These are phyloP conservation scores for Daldinia vernicosa DNA, from an alignment of 495 filamentous ascomycete species.

Conservation along the genomic window DNA sequence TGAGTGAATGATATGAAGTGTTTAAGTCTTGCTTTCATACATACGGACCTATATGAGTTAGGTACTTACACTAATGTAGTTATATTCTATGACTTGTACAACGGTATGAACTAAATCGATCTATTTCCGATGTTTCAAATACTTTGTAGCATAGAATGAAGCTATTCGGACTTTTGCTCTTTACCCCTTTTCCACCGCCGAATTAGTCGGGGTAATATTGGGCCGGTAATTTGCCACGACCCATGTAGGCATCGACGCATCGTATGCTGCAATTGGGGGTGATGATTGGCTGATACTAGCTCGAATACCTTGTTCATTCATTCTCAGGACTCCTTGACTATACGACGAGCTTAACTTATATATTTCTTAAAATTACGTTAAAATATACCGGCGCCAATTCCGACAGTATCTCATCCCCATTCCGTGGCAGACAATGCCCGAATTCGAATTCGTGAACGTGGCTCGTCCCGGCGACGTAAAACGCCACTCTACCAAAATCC, in stretches of 20 bases:
- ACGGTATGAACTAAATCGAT: too few relatives aligned
- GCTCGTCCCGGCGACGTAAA: conserved; percentile 37
- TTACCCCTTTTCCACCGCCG: neutral
- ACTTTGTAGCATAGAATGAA: too few relatives aligned
- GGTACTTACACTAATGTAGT: too few relatives aligned
- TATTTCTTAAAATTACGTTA: neutral
- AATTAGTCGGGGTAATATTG: neutral
- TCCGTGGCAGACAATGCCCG: conserved; percentile 26
- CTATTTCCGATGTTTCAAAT: too few relatives aligned
- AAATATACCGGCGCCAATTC: neutral
- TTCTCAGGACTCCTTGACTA: neutral
- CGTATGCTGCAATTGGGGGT: neutral
- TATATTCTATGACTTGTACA: too few relatives aligned
- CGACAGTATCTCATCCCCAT: neutral
- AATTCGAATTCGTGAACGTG: conserved; percentile 45
- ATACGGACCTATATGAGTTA: too few relatives aligned
- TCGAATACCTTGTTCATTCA: neutral
- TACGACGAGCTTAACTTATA: neutral
- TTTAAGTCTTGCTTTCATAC: too few relatives aligned
- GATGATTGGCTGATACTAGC: neutral
- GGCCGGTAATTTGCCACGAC: neutral
- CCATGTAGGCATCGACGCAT: neutral
- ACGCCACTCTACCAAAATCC: conserved; percentile 42
- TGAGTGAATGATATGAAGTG: too few relatives aligned
- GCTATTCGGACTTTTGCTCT: too few relatives aligned